Conservation (phyloP, 2,329 filamentous ascomycete genomes). For the Aspergillus intermedius region DNA sequence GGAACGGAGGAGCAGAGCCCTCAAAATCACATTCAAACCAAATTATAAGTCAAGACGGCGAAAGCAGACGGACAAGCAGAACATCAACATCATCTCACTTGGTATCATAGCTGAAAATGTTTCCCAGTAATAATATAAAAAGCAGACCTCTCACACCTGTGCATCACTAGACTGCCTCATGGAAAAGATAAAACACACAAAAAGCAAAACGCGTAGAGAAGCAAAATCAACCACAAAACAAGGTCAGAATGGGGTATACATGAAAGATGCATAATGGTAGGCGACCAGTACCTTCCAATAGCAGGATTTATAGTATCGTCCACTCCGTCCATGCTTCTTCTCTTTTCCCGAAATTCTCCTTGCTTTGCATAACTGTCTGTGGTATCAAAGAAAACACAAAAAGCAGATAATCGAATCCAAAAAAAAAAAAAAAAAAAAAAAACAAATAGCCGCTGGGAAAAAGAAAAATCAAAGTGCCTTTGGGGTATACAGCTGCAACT, state of each 20-base stretch:
- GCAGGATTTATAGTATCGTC: conserved; percentile 2
- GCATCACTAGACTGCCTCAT: conserved; percentile 6
- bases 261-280: background rate
- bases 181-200: conserved; percentile 3
- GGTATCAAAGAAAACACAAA: conserved; percentile 21
- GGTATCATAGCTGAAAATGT: conserved; percentile 18
- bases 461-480: conserved; percentile 25
- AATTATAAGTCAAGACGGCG: conserved; percentile 3
- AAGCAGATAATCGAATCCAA: background rate
- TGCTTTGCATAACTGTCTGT: conserved; percentile 14
- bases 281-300: conserved; percentile 2
- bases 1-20: background rate
- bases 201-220: conserved; percentile 6
- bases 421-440: conserved; percentile 8
- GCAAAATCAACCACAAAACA: conserved; percentile 1
- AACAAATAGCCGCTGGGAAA: conserved; percentile 19
- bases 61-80: conserved; percentile 11
- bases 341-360: conserved; percentile 5
- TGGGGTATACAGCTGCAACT: conserved; percentile 43
- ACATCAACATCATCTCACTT: conserved; percentile 21
- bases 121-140: conserved; percentile 5
- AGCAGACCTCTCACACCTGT: background rate
- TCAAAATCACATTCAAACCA: conserved; percentile 1
- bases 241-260: conserved; percentile 6
- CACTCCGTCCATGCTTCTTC: conserved; percentile 3